These are phyloP conservation scores for Sarcomyxa edulis DNA, from an alignment of 768 basidiomycete genomes.

Conservation along the genomic window DNA sequence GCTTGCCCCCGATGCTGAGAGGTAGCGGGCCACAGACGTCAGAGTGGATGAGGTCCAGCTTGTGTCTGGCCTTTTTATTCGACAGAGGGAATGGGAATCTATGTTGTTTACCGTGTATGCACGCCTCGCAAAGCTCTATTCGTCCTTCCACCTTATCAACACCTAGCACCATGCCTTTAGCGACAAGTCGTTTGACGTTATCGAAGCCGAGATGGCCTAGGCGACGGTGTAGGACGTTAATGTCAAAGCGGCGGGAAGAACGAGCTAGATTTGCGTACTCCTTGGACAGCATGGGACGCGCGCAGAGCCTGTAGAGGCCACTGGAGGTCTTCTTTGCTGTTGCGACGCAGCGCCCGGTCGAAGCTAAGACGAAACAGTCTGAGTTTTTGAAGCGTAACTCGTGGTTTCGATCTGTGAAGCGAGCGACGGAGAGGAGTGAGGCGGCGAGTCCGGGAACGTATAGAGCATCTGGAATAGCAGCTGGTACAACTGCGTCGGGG, in stretches of 20 bases:
- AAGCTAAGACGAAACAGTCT: conserved; percentile 2
- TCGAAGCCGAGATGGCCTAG: conserved; percentile 13
- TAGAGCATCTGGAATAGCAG: conserved; percentile 9
- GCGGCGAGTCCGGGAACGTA: conserved; percentile 10
- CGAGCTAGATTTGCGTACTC: no score
- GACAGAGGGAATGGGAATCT: conserved; percentile 12
- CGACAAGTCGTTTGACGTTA: conserved; percentile 11
- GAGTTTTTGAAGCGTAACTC: conserved; percentile 4
- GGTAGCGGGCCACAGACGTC: conserved; percentile 35
- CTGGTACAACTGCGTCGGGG: conserved; percentile 6
- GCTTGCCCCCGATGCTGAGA: conserved; percentile 10
- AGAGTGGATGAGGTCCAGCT: conserved; percentile 17
- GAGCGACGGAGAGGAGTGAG: conserved; percentile 10
- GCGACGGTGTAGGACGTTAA: conserved; percentile 14
- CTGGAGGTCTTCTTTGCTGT: no score
- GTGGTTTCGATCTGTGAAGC: conserved; percentile 6
- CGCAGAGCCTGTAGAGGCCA: neutral
- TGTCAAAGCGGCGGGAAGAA: no score
- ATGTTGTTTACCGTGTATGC: conserved; percentile 24
- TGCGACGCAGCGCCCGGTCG: conserved; percentile 3
- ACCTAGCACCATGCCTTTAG: conserved; percentile 10
- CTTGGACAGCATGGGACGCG: conserved; percentile 2
- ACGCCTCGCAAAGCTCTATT: conserved; percentile 18
- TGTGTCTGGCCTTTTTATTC: conserved; percentile 9
- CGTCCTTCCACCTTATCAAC: conserved; percentile 8